Evolutionary conservation across 257 asterid species (phyloP).

Genomic region (Perilla frutescens): DNA sequence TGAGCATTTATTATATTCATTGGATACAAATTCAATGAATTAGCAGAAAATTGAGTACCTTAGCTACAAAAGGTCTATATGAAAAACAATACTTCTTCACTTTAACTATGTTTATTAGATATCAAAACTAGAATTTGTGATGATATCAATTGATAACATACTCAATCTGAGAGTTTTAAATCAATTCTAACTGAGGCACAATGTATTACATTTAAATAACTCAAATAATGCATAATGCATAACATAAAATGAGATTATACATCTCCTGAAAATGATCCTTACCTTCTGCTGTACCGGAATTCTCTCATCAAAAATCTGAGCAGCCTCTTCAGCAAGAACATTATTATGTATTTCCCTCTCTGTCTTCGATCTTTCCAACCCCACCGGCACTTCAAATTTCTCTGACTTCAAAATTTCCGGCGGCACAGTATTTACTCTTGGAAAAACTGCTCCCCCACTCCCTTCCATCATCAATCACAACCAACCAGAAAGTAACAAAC

Average conservation of each 20-base stretch:
- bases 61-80: not conserved
- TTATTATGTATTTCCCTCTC: conserved; percentile 63
- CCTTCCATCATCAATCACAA: conserved; percentile 50
- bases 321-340: conserved; percentile 72
- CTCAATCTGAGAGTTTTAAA: not conserved
- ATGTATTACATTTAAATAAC: not conserved
- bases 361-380: conserved; percentile 66
- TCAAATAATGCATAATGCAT: not conserved
- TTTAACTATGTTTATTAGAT: not conserved
- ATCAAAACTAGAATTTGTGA: not conserved
- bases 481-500: conserved; percentile 22
- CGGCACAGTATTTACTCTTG: conserved; percentile 57
- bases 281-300: conserved; percentile 86
- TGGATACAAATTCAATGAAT: not conserved
- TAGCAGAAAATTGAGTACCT: not conserved
- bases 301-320: conserved; percentile 73
- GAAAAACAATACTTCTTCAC: too few relatives aligned
- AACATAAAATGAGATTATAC: not conserved
- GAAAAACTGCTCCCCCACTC: conserved; percentile 45
- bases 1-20: conserved; percentile 4
- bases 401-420: conserved; percentile 52
- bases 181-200: not conserved
- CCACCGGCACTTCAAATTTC: conserved; percentile 46
- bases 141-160: not conserved
- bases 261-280: conserved; percentile 13